These are phyloP conservation scores for Tagetes patula DNA, from an alignment of 129 eudicot species.

Conservation along the genomic window DNA sequence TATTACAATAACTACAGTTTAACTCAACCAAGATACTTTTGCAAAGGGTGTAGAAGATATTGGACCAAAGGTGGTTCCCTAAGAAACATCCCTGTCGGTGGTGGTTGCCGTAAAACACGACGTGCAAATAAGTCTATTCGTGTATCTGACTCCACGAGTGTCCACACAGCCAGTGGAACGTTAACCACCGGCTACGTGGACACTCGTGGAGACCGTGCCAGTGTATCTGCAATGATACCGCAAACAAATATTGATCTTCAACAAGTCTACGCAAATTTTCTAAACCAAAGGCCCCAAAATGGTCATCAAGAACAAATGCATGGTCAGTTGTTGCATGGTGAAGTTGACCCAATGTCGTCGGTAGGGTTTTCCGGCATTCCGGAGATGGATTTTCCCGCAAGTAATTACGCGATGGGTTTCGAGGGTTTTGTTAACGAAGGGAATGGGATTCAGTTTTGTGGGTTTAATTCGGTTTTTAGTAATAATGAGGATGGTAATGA, in stretches of 20 bases:
- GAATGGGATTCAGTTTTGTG: conserved; percentile 37
- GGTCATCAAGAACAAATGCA: conserved; percentile 8
- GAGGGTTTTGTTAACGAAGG: conserved; percentile 35
- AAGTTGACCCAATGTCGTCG: conserved; percentile 19
- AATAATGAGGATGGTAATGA: conserved; percentile 20
- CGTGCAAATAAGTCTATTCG: conserved; percentile 40
- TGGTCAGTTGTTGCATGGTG: conserved; percentile 26
- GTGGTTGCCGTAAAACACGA: conserved; percentile 64
- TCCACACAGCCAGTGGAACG: conserved; percentile 3
- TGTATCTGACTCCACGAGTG: conserved; percentile 18
- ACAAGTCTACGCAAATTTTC: conserved; percentile 62
- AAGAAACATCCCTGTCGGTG: conserved; percentile 69
- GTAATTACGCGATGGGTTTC: conserved; percentile 20
- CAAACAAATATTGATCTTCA: conserved; percentile 58
- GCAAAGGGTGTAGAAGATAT: conserved; percentile 77
- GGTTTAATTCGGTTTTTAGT: conserved; percentile 35
- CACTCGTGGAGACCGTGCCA: conserved; percentile 17
- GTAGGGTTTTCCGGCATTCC: conserved; percentile 29
- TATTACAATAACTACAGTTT: conserved; percentile 75
- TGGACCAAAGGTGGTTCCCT: conserved; percentile 89
- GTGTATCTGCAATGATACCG: conserved; percentile 31
- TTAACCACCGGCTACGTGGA: conserved; percentile 18
- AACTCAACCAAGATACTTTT: conserved; percentile 72
- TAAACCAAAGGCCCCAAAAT: conserved; percentile 44
- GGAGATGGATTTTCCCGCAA: conserved; percentile 34